Evolutionary conservation across 2,329 filamentous ascomycete species (phyloP).

Genomic region (Coniochaeta sp.): DNA sequence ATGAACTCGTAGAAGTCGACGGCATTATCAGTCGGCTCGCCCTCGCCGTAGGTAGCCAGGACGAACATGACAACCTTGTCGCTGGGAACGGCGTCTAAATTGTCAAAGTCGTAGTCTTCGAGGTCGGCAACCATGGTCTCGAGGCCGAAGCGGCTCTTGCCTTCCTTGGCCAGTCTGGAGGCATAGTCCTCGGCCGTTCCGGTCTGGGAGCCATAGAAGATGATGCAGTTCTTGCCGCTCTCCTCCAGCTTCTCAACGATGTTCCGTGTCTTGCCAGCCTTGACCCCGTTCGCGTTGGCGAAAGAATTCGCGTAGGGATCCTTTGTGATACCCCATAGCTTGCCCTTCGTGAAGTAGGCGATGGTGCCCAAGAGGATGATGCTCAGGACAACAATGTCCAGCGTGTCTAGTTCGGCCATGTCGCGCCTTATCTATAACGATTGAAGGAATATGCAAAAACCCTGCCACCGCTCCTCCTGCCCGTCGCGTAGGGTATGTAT

Average conservation of each 20-base stretch:
- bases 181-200: constrained; percentile 98
- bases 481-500: background rate
- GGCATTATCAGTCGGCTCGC: constrained; percentile 96
- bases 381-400: constrained; percentile 88
- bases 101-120: constrained; percentile 96
- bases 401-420: constrained; percentile 94
- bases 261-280: constrained; percentile 79
- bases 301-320: constrained; percentile 80
- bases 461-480: background rate
- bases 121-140: constrained; percentile 98
- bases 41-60: constrained; percentile 94
- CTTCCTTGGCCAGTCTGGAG: constrained; percentile 91
- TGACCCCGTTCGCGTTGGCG: constrained; percentile 60
- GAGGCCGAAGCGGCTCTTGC: constrained; percentile 88
- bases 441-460: background rate
- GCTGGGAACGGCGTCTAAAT: constrained; percentile 76
- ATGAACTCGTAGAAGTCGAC: constrained; percentile 99
- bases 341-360: constrained; percentile 97
- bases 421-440: constrained; percentile 19
- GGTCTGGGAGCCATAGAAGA: constrained; percentile 98
- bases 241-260: constrained; percentile 96
- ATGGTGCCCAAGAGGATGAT: constrained; percentile 78
- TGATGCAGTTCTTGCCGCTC: constrained; percentile 90
- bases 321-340: constrained; percentile 80
- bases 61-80: constrained; percentile 95